phyloP scores from a whole-genome alignment of 2,329 filamentous ascomycete genomes.

The Sporothrix brunneoviolacea region DNA sequence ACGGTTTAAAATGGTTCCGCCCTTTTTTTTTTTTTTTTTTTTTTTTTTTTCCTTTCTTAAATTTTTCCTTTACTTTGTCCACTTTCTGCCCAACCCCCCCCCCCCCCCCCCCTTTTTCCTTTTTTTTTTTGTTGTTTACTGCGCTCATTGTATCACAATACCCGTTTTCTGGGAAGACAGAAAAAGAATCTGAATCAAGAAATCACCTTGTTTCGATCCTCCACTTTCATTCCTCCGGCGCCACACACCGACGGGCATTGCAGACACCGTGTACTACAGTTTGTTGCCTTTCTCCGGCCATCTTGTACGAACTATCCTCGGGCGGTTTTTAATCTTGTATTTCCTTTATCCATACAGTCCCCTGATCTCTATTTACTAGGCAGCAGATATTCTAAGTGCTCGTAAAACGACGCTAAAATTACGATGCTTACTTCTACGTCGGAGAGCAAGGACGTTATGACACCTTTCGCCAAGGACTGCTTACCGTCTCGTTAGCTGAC shows the following conservation, averaged over 20 bases:
- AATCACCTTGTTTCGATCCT: not conserved
- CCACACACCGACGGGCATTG: constrained; percentile 7
- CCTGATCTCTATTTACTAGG: too few relatives aligned
- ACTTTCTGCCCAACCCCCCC: not conserved
- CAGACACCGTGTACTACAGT: not conserved
- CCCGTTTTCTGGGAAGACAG: constrained; percentile 1
- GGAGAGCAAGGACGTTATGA: too few relatives aligned
- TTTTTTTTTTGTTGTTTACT: not conserved
- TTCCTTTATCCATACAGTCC: too few relatives aligned
- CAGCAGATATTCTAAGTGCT: too few relatives aligned
- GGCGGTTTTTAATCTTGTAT: too few relatives aligned
- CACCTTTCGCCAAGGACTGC: too few relatives aligned
- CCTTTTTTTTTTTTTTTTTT: not conserved
- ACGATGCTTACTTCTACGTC: too few relatives aligned
- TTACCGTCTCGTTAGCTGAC: too few relatives aligned
- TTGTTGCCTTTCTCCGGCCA: too few relatives aligned
- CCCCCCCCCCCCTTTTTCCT: not conserved
- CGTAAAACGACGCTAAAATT: too few relatives aligned
- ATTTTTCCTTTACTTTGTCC: not conserved
- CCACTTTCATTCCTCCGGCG: not conserved
- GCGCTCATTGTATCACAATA: constrained; percentile 3
- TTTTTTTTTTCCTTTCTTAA: not conserved
- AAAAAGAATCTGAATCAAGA: not conserved
- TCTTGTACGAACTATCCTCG: too few relatives aligned
- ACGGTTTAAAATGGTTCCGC: too few relatives aligned